phyloP scores from a whole-genome alignment of 1,139 yeast species.

The Suhomyces yuchorum region DNA sequence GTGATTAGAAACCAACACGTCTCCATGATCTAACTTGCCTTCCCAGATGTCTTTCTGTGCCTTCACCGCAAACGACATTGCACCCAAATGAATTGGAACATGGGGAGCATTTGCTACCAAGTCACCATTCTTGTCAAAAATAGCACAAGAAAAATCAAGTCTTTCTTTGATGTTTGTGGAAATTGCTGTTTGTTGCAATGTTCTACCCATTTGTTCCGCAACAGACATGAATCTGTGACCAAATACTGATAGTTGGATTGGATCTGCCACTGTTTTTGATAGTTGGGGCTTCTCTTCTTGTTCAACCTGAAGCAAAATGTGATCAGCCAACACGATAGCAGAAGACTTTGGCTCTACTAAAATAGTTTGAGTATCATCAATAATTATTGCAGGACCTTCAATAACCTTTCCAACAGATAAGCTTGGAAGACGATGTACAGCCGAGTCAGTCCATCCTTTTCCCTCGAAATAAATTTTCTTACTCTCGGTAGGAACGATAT shows the following conservation, averaged over 20 bases:
- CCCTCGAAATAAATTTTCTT: constrained; percentile 35
- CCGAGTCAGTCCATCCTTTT: constrained; percentile 51
- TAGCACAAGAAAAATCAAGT: constrained; percentile 81
- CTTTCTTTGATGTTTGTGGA: constrained; percentile 87
- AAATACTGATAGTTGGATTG: constrained; percentile 73
- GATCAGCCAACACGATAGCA: constrained; percentile 65
- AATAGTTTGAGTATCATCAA: constrained; percentile 87
- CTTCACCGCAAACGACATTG: constrained; percentile 83
- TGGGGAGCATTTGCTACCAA: constrained; percentile 87
- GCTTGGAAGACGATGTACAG: constrained; percentile 52
- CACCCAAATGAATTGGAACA: constrained; percentile 84
- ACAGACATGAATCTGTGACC: constrained; percentile 86
- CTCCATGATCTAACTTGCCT: constrained; percentile 63
- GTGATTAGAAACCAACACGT: constrained; percentile 75
- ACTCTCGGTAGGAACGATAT: constrained; percentile 10
- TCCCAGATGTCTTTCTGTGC: constrained; percentile 68
- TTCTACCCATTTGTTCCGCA: constrained; percentile 88
- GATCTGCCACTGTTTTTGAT: constrained; percentile 52
- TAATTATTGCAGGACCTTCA: constrained; percentile 78
- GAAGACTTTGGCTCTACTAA: constrained; percentile 69
- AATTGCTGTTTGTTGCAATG: constrained; percentile 76
- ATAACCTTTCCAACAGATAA: constrained; percentile 56
- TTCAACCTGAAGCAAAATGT: constrained; percentile 48
- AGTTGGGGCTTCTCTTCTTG: constrained; percentile 27
- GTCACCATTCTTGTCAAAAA: constrained; percentile 74